Evolutionary conservation across 345 rosid species (phyloP).

Genomic region (Dipteronia sinensis): DNA sequence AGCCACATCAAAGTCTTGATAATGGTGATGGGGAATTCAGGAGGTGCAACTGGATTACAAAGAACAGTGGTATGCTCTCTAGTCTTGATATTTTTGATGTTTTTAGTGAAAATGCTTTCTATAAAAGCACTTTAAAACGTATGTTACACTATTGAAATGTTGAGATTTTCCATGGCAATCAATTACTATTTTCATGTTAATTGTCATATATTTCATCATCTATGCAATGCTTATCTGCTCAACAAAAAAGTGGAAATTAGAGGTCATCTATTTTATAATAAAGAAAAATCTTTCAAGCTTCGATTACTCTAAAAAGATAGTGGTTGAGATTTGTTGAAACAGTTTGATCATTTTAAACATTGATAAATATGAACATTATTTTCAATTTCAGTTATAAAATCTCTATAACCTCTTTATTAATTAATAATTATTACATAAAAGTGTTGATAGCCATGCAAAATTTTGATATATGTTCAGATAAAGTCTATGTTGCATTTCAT

Average conservation of each 20-base stretch:
- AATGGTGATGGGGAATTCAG: constrained; percentile 50
- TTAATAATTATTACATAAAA: neutral
- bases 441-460: neutral
- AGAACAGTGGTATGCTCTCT: constrained; percentile 62
- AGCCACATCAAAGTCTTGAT: constrained; percentile 38
- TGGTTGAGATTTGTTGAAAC: neutral
- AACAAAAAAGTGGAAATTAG: no score
- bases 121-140: neutral
- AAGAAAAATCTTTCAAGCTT: no score
- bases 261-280: no score
- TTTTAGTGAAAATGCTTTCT: neutral
- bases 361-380: neutral
- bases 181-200: neutral
- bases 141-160: no score
- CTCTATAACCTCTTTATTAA: neutral
- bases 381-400: neutral
- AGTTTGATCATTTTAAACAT: neutral
- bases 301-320: no score
- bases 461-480: constrained; percentile 53
- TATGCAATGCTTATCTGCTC: neutral
- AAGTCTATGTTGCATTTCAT: constrained; percentile 82
- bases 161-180: no score
- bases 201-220: neutral
- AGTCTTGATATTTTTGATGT: no score
- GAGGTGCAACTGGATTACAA: constrained; percentile 94